Evolutionary conservation across 768 basidiomycete species (phyloP).

Genomic region (Omphalotus guepiniiformis): DNA sequence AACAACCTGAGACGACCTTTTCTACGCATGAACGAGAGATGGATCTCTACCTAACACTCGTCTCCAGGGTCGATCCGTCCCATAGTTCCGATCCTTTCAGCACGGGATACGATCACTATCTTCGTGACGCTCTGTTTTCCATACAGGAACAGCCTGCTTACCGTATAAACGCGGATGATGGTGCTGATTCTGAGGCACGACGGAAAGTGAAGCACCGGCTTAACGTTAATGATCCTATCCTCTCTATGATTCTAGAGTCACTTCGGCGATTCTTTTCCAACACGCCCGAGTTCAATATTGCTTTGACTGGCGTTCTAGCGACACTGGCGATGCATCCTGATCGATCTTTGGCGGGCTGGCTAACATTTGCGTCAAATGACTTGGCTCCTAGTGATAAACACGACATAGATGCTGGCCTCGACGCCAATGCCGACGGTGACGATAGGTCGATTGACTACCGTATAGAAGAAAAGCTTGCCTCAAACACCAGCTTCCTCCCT

Average conservation of each 20-base stretch:
- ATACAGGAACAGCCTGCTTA: conserved; percentile 67
- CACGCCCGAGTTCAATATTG: conserved; percentile 82
- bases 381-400: conserved; percentile 16
- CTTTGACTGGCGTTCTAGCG: conserved; percentile 78
- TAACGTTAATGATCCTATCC: conserved; percentile 71
- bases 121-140: conserved; percentile 65
- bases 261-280: conserved; percentile 82
- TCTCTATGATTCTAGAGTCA: conserved; percentile 65
- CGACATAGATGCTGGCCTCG: conserved; percentile 14
- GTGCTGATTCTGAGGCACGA: conserved; percentile 31
- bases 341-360: conserved; percentile 84
- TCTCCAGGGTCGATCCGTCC: conserved; percentile 73
- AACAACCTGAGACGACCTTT: conserved; percentile 68
- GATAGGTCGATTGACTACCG: conserved; percentile 78
- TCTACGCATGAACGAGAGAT: conserved; percentile 84
- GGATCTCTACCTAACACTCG: conserved; percentile 70
- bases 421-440: conserved; percentile 54
- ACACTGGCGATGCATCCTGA: conserved; percentile 82
- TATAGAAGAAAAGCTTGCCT: conserved; percentile 61
- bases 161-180: conserved; percentile 37
- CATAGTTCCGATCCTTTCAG: conserved; percentile 72
- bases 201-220: conserved; percentile 66
- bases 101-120: conserved; percentile 81
- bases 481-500: conserved; percentile 54
- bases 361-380: conserved; percentile 62